Evolutionary conservation across 2,329 filamentous ascomycete genomes (phyloP).

Genomic region (Fusarium subtropicale): DNA sequence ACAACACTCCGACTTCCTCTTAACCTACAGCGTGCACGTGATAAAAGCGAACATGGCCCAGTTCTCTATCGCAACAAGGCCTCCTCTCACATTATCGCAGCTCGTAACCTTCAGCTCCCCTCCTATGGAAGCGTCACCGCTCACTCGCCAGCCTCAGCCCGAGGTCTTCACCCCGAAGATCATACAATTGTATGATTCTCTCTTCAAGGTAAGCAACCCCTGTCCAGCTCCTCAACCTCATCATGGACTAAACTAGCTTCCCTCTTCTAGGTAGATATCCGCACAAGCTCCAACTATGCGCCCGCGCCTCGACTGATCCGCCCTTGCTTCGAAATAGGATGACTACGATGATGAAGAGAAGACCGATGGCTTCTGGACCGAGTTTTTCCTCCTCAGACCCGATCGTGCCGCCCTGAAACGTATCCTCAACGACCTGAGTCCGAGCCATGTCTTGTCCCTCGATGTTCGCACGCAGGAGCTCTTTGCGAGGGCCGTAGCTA

Average conservation of each 20-base stretch:
- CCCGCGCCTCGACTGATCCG: slow-evolving; percentile 48
- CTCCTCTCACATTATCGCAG: slow-evolving; percentile 26
- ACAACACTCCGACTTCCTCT: slow-evolving; percentile 1
- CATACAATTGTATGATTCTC: slow-evolving; percentile 84
- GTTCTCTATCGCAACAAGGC: slow-evolving; percentile 38
- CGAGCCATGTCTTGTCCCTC: slow-evolving; percentile 79
- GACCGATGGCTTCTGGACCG: slow-evolving; percentile 92
- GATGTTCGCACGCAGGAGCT: slow-evolving; percentile 84
- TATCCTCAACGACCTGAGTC: slow-evolving; percentile 75
- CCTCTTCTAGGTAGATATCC: slow-evolving; percentile 46
- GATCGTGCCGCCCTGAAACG: slow-evolving; percentile 75
- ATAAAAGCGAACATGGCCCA: slow-evolving; percentile 22
- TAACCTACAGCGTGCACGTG: slow-evolving; percentile 26
- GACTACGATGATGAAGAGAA: slow-evolving; percentile 75
- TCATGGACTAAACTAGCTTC: slow-evolving; percentile 35
- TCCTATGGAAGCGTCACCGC: slow-evolving; percentile 86
- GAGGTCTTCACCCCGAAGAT: slow-evolving; percentile 96
- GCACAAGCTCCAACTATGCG: slow-evolving; percentile 22
- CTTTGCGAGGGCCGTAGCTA: slow-evolving; percentile 77
- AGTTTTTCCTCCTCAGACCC: slow-evolving; percentile 91
- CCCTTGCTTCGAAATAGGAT: slow-evolving; percentile 58
- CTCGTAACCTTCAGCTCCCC: slow-evolving; percentile 22
- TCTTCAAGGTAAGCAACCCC: slow-evolving; percentile 73
- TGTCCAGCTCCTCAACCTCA: slow-evolving; percentile 28
- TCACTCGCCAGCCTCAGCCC: slow-evolving; percentile 91